Base-by-base conservation (phyloP, 768 basidiomycete genomes). In the Floccularia luteovirens region DNA sequence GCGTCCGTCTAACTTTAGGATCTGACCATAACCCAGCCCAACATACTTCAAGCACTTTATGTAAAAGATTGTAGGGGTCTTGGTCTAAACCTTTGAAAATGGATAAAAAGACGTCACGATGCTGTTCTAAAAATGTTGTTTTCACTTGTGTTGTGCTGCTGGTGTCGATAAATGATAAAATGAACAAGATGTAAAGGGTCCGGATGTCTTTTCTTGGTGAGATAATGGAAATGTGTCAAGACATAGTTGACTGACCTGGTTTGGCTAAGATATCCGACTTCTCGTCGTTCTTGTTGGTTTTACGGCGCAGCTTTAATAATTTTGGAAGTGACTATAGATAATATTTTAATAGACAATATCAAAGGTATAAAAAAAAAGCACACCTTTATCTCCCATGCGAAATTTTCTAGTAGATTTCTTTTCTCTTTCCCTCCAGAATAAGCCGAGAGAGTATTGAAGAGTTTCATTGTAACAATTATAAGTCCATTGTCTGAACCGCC, bases 11-110 rank as follows among this genome's bases (percentile, higher is more conserved):
- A 45, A 91, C 55, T 55, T 81, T 86, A 0, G 64, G 63, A 49
- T 91, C 89, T 0, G 64, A 70, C 84, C 83, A 90, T 7, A 90
- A 62, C 10, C 82, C 79, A 2, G 75, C 66, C 89, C 89, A 91
- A 45, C 73, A 79, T 3, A 72, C 64, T 56, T 89, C 86, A 2
- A 92, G 69, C 5, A 90, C 66, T 34, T 58, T 70, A n/a, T 77
- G 65, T 17, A 79, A 60, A 2, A 90, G 61, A 1, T 62, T 43
- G 52, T 79, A 81, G 7, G 79, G 64, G 49, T 91, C 89, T 47
- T 83, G 76, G 20, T 56, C 48, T 5, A 90, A 54, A 1, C 83
- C 80, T 46, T 82, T 85, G 64, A 88, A 88, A n/a, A 88, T 66
- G 1, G 73, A 62, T n/a, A 68, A 53, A 49, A 90, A 78, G 0